Evolutionary conservation across 345 rosid genomes (phyloP), one percentile per base, ranked within the genome.

Genomic region (Gossypium mustelinum): DNA sequence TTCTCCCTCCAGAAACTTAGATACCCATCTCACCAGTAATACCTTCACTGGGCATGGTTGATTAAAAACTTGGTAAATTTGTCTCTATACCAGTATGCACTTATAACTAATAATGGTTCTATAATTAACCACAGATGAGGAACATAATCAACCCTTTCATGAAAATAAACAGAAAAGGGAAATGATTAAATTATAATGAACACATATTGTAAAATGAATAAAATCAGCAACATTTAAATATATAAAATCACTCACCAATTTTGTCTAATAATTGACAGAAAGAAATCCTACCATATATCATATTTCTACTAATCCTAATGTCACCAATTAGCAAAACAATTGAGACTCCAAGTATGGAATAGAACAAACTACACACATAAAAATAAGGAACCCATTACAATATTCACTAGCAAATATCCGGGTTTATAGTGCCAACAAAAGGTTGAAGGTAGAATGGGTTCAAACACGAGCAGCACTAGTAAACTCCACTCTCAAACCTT

Each of bases 1-100:
- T 12, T 16, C 44, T 25, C 59, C 44, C 13, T 27, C 20, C 39
- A 68, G 57, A 25, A 68, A 27, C 44, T 50, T 68, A 1, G 45
- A 68, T 68, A 9, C 59, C 58, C 14, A 68, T 48, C 58, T 68
- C 22, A 68, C 72, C 22, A 9, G 44, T 68, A 68, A 50, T 68
- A 50, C 43, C 58, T 68, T 58, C 44, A 7, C 58, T 45, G 2
- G 5, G n/a, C n/a, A 24, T 27, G 24, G 22, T 50, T 2, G 24
- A 25, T 50, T 50, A 24, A 16, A 68, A 17, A 50, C 43, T 50
- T 3, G 9, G 24, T 50, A 17, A 50, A 25, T 50, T 14, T 25
- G 3, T 50, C 8, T 25, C 5, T 13, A 43, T n/a, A 43, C 48
- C 69, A 65, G 51, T 44, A 43, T 18, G 25, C 70, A 65, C 70